phyloP scores from a whole-genome alignment of 768 basidiomycete genomes.

The Rhodocollybia butyracea region DNA sequence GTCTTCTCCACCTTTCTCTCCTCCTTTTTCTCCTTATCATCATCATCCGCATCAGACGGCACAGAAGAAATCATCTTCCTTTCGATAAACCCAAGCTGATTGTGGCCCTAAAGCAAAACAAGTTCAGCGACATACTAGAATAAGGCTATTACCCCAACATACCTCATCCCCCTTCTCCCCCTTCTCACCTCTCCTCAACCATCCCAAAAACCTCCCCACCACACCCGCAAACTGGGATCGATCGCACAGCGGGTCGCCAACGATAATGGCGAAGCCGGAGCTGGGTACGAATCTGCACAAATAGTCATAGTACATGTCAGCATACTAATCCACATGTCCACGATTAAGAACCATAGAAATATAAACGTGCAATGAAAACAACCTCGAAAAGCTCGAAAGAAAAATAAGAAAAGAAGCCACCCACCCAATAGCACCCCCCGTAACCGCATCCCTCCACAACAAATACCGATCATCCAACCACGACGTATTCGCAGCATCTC shows the following conservation, averaged over 20 bases:
- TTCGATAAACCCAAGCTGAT: neutral
- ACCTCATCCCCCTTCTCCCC: neutral
- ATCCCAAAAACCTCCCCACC: neutral
- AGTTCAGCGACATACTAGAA: too few species aligned
- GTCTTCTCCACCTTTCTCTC: neutral
- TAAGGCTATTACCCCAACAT: too few species aligned
- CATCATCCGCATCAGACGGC: too few species aligned
- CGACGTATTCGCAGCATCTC: slow-evolving; percentile 6
- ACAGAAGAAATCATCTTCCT: neutral
- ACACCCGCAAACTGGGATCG: neutral
- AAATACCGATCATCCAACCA: slow-evolving; percentile 5
- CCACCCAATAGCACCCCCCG: neutral
- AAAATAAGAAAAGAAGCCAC: neutral
- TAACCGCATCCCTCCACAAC: neutral
- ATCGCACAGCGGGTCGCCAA: slow-evolving; percentile 5
- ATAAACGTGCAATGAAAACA: too few species aligned
- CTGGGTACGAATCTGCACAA: too few species aligned
- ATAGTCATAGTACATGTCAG: too few species aligned
- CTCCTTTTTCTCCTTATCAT: neutral
- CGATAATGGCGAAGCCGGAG: neutral
- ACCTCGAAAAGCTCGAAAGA: too few species aligned
- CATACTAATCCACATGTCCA: neutral
- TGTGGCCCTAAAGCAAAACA: too few species aligned
- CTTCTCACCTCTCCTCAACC: neutral
- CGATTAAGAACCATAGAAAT: too few species aligned